phyloP scores from a whole-genome alignment of 331 rosid species.

The Rosa hybrid region DNA sequence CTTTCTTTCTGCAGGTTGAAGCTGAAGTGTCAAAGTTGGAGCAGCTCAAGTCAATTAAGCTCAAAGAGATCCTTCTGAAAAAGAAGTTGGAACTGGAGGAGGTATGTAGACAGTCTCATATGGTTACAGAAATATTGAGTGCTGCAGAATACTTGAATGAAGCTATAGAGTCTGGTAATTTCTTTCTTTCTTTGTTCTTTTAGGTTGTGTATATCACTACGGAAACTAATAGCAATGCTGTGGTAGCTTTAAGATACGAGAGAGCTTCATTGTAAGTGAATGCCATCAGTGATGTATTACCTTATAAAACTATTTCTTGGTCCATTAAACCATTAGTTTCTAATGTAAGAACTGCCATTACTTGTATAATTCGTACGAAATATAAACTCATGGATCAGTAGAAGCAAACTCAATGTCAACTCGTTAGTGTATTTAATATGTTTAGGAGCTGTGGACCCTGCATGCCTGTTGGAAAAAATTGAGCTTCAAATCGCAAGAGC shows the following conservation, averaged over 20 bases:
- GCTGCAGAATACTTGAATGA: constrained; percentile 38
- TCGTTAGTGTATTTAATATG: constrained; percentile 1
- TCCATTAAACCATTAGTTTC: background rate
- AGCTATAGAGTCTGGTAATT: constrained; percentile 47
- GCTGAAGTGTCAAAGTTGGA: constrained; percentile 68
- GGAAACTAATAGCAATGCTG: background rate
- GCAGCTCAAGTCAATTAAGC: constrained; percentile 62
- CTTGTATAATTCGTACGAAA: background rate
- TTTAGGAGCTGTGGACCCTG: constrained; percentile 45
- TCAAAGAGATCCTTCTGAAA: constrained; percentile 56
- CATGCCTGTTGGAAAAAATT: constrained; percentile 48
- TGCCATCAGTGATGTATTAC: no score
- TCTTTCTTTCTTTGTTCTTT: background rate
- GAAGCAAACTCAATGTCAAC: background rate
- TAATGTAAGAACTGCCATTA: background rate
- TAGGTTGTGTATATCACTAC: background rate
- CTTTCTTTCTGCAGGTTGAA: constrained; percentile 51
- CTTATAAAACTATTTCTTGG: background rate
- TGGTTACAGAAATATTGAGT: constrained; percentile 36
- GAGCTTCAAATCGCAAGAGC: constrained; percentile 51
- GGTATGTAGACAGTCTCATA: constrained; percentile 55
- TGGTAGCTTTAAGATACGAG: background rate
- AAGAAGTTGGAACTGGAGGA: constrained; percentile 66
- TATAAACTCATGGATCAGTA: background rate
- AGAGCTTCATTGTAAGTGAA: no score